Evolutionary conservation across 768 basidiomycete species (phyloP).

Genomic region (Arthromyces matolae): DNA sequence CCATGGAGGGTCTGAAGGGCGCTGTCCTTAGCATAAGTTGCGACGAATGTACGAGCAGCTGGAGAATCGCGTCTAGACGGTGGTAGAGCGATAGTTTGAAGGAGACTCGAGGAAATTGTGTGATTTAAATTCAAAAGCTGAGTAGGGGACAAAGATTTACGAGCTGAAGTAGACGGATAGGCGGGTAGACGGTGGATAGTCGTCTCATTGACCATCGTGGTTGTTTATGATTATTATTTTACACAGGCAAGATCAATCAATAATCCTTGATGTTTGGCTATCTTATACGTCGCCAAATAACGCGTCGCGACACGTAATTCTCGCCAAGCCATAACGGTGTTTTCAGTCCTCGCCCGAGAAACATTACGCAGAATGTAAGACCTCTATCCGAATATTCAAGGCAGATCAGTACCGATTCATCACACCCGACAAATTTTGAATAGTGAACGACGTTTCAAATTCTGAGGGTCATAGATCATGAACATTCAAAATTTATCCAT

Average conservation of each 20-base stretch:
- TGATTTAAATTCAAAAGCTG: conserved; percentile 47
- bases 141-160: conserved; percentile 48
- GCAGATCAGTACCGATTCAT: too few species aligned
- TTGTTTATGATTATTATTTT: conserved; percentile 3
- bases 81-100: conserved; percentile 44
- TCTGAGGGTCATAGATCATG: too few species aligned
- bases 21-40: conserved; percentile 54
- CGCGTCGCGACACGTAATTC: too few species aligned
- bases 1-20: conserved; percentile 50
- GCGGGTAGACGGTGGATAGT: conserved; percentile 37
- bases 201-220: conserved; percentile 14
- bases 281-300: too few species aligned
- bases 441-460: too few species aligned
- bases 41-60: conserved; percentile 46
- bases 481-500: too few species aligned
- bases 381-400: too few species aligned
- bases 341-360: too few species aligned
- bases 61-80: conserved; percentile 42
- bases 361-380: too few species aligned
- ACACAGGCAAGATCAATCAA: not conserved
- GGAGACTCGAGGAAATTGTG: conserved; percentile 45
- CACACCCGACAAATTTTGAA: too few species aligned
- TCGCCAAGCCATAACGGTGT: too few species aligned
- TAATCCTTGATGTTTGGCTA: too few species aligned
- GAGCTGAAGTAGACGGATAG: conserved; percentile 50